Conservation (phyloP, 768 basidiomycete genomes). For the Macrolepiota albuminosa region DNA sequence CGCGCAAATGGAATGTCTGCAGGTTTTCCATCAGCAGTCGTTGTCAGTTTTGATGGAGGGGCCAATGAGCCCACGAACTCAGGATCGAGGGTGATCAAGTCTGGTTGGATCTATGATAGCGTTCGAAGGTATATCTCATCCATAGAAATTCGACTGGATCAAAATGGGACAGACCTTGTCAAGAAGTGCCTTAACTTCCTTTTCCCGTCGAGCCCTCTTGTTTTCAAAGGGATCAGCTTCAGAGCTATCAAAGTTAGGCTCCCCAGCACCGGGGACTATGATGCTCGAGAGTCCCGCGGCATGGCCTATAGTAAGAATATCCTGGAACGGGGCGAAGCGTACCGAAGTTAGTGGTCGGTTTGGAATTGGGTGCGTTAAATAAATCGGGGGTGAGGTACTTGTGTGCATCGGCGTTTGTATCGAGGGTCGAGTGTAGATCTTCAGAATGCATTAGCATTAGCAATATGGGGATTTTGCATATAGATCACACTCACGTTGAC, state of each 20-base stretch:
- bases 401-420: slow-evolving; percentile 53
- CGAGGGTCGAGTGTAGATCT: slow-evolving; percentile 72
- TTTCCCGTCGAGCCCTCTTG: slow-evolving; percentile 73
- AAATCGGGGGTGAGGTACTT: slow-evolving; percentile 67
- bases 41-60: slow-evolving; percentile 55
- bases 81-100: slow-evolving; percentile 83
- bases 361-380: slow-evolving; percentile 84
- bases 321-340: slow-evolving; percentile 87
- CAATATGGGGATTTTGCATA: slow-evolving; percentile 2
- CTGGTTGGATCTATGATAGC: slow-evolving; percentile 70
- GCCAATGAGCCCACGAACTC: slow-evolving; percentile 71
- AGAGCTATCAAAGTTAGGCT: slow-evolving; percentile 89
- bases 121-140: neutral
- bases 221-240: slow-evolving; percentile 97
- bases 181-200: slow-evolving; percentile 84
- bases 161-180: slow-evolving; percentile 62
- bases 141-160: neutral
- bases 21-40: slow-evolving; percentile 29
- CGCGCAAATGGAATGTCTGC: slow-evolving; percentile 59
- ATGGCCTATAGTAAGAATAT: slow-evolving; percentile 79
- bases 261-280: slow-evolving; percentile 88
- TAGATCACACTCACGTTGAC: slow-evolving; percentile 61
- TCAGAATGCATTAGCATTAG: neutral
- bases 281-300: slow-evolving; percentile 74
- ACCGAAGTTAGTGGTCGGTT: slow-evolving; percentile 70